A percentile compares a stretch with the other conserved stretches of the same genome.
These are phyloP conservation scores for Dioszegia crocea DNA, from an alignment of 768 basidiomycete genomes.

Conservation along the genomic window DNA sequence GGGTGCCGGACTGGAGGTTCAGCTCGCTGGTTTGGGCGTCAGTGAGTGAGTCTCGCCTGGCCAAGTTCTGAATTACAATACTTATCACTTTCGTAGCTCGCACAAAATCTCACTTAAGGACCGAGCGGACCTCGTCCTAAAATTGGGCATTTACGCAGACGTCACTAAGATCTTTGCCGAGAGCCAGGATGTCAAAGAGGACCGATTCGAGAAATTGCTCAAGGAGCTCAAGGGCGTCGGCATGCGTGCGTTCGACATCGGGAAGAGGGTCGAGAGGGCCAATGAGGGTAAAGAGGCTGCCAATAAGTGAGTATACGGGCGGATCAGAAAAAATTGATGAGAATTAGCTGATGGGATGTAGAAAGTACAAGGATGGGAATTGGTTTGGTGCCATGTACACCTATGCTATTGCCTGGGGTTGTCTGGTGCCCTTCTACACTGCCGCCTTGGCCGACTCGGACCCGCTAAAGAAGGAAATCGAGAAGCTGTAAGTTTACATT, in stretches of 20 bases:
- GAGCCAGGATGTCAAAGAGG: conserved; percentile 6
- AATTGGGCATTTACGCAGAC: conserved; percentile 12
- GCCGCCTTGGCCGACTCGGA: conserved; percentile 10
- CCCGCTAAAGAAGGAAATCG: not conserved
- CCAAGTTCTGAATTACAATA: not conserved
- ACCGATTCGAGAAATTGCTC: conserved; percentile 6
- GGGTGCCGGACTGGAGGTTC: not conserved
- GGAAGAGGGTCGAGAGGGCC: conserved; percentile 6
- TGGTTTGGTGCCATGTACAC: conserved; percentile 25
- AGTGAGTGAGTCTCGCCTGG: not conserved
- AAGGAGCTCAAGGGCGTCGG: conserved; percentile 12
- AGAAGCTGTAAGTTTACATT: conserved; percentile 2
- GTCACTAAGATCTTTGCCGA: conserved; percentile 11
- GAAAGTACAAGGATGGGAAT: conserved; percentile 17
- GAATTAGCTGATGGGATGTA: not conserved
- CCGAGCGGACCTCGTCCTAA: not conserved
- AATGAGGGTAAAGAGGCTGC: conserved; percentile 15
- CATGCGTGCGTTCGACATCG: conserved; percentile 3
- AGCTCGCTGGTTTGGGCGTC: not conserved
- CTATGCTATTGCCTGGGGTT: conserved; percentile 23
- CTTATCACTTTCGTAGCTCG: not conserved
- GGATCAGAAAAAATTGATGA: not conserved
- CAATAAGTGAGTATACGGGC: conserved; percentile 1
- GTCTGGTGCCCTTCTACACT: conserved; percentile 15
- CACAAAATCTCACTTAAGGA: not conserved